Percentiles rank a stretch among this genome's conserved stretches.
Conservation (phyloP, 768 basidiomycete species). For the Botryobasidium botryosum region DNA sequence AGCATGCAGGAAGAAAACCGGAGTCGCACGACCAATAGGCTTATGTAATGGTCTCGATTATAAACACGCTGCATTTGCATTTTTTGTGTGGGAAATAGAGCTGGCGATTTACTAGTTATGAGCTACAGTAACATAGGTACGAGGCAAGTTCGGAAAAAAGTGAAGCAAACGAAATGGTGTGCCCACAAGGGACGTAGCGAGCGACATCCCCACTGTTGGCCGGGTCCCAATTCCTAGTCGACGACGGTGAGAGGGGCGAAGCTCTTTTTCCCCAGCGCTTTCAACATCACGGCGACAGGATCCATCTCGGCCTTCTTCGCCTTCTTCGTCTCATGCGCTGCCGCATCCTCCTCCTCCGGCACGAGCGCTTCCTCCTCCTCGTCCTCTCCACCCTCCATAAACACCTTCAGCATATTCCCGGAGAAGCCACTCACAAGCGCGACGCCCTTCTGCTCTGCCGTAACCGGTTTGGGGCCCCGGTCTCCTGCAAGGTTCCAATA, state of each 20-base stretch:
- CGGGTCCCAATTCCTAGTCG: conserved; percentile 31
- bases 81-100: no score
- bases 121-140: no score
- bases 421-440: conserved; percentile 57
- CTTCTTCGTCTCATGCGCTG: conserved; percentile 28
- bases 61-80: no score
- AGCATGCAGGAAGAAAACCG: no score
- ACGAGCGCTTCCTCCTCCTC: conserved; percentile 25
- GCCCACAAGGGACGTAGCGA: no score
- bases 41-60: no score
- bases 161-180: no score
- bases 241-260: conserved; percentile 41
- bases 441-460: conserved; percentile 38
- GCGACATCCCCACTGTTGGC: no score
- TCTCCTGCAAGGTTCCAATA: conserved; percentile 41
- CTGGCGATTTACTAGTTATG: no score
- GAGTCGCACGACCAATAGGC: no score
- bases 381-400: conserved; percentile 36
- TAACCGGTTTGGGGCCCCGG: conserved; percentile 26
- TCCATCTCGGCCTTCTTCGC: conserved; percentile 11
- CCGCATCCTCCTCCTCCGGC: conserved; percentile 9
- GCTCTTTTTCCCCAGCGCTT: conserved; percentile 20
- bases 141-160: no score
- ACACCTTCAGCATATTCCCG: conserved; percentile 50
- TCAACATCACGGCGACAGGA: conserved; percentile 7